phyloP scores from a whole-genome alignment of 371 early-diverging fungal genomes.

The Actinomortierella ambigua region DNA sequence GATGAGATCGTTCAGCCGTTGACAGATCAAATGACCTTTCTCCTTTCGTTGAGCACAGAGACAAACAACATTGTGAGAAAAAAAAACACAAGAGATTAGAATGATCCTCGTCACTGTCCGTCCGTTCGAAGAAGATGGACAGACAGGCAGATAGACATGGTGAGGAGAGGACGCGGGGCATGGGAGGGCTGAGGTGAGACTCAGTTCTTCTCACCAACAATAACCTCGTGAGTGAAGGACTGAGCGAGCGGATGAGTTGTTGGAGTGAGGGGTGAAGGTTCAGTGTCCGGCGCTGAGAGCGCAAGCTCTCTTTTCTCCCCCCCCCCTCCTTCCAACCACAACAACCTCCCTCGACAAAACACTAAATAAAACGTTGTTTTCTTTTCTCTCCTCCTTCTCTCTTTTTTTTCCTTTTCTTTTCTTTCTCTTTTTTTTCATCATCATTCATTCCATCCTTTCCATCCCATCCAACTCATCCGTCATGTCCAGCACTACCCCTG shows the following conservation, averaged over 20 bases:
- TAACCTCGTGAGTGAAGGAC: neutral
- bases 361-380: neutral
- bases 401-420: constrained; percentile 3
- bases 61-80: too few species aligned
- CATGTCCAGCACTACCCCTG: too few species aligned
- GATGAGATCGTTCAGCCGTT: too few species aligned
- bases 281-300: neutral
- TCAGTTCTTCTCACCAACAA: neutral
- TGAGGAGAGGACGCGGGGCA: neutral
- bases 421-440: neutral
- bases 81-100: too few species aligned
- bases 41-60: too few species aligned
- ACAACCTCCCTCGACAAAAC: neutral
- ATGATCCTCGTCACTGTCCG: too few species aligned
- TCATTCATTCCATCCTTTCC: too few species aligned
- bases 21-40: too few species aligned
- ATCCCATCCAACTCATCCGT: too few species aligned
- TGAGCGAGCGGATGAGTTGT: too few species aligned
- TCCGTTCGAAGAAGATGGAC: too few species aligned
- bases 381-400: neutral
- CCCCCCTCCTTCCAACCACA: neutral
- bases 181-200: neutral
- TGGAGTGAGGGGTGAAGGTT: neutral
- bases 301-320: neutral
- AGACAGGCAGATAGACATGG: neutral